Conservation (phyloP, 225 moss, liverwort and hornwort genomes). For the Physcomitrium patens region DNA sequence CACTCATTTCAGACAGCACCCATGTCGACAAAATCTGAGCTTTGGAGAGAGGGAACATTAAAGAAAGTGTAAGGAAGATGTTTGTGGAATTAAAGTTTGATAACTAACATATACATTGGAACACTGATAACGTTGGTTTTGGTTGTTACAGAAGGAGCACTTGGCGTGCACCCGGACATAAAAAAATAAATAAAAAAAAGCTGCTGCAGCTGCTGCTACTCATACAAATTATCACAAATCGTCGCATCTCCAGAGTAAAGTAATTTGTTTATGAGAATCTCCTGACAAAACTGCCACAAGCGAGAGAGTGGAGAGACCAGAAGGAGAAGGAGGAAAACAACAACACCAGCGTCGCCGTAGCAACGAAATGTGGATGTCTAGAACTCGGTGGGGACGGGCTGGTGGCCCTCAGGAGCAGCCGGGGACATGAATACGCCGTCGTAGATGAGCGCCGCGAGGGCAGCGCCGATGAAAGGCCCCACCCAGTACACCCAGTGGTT, state of each 20-base stretch:
- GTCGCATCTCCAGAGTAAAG: no score
- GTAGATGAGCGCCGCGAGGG: constrained; percentile 71
- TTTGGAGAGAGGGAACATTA: no score
- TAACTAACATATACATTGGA: constrained; percentile 27
- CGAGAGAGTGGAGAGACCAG: neutral
- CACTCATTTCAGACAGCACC: no score
- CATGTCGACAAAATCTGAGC: no score
- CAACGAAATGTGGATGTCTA: constrained; percentile 2
- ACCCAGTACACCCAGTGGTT: constrained; percentile 90
- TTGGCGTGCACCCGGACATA: neutral
- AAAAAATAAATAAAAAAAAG: no score
- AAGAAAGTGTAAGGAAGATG: constrained; percentile 9
- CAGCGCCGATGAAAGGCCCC: constrained; percentile 80
- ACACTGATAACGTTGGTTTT: neutral
- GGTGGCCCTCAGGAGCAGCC: constrained; percentile 38
- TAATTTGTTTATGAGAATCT: no score
- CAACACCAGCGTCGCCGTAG: no score
- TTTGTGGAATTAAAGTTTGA: constrained; percentile 38
- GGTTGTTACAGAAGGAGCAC: neutral
- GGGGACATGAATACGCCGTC: constrained; percentile 65
- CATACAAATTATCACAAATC: no score
- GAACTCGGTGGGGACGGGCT: constrained; percentile 44
- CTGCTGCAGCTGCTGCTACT: no score
- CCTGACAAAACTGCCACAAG: no score
- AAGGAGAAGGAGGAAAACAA: no score